phyloP scores from a whole-genome alignment of 768 basidiomycete species.

The Leucosporidium creatinivorum region DNA sequence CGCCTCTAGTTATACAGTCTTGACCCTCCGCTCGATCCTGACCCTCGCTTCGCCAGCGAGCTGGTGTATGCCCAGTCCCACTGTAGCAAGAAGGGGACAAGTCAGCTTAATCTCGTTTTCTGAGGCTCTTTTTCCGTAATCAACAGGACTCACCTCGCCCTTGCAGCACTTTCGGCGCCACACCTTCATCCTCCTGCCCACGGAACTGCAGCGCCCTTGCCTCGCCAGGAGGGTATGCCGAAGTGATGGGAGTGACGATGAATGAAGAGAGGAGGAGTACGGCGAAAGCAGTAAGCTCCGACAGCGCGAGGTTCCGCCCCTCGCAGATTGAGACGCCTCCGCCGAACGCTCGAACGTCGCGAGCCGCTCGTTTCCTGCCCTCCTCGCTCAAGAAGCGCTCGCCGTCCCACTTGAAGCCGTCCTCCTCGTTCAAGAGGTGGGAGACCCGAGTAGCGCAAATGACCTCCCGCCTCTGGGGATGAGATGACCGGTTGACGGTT shows the following conservation, averaged over 20 bases:
- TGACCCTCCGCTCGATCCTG: no score
- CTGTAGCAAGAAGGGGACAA: background rate
- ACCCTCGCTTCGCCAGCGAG: background rate
- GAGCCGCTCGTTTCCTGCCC: background rate
- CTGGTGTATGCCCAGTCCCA: constrained; percentile 22
- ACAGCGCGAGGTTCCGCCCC: constrained; percentile 17
- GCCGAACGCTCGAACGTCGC: constrained; percentile 25
- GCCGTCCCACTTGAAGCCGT: constrained; percentile 20
- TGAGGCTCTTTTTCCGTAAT: background rate
- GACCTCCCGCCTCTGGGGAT: constrained; percentile 2
- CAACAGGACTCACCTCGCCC: constrained; percentile 4
- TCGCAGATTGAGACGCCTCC: constrained; percentile 33
- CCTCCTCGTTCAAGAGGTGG: constrained; percentile 21
- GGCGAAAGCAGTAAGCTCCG: constrained; percentile 25
- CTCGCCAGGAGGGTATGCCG: background rate
- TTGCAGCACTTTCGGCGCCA: background rate
- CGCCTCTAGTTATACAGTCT: no score
- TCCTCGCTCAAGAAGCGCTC: constrained; percentile 13
- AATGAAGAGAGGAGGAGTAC: constrained; percentile 15
- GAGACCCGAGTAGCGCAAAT: constrained; percentile 13
- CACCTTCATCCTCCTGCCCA: background rate
- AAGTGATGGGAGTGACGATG: constrained; percentile 4
- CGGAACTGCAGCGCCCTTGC: background rate
- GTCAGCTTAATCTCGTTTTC: no score
- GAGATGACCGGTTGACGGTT: background rate